phyloP scores from a whole-genome alignment of 139 green algal genomes.

The Picocystis salinarum region DNA sequence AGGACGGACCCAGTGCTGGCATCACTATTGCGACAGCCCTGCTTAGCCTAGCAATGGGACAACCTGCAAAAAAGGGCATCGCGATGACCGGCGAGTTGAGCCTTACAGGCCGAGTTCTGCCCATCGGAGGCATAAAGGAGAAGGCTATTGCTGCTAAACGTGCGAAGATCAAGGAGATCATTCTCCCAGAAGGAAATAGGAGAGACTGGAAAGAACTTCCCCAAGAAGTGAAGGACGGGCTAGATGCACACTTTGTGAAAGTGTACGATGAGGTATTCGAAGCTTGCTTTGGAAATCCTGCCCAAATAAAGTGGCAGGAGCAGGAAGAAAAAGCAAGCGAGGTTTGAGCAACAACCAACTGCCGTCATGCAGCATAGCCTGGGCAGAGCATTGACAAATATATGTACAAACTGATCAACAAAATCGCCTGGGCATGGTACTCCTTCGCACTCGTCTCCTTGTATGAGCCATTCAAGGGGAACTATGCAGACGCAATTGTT shows the following conservation, averaged over 20 bases:
- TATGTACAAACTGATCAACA: too few relatives aligned
- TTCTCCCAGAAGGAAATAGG: slow-evolving; percentile 80
- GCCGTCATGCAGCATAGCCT: too few relatives aligned
- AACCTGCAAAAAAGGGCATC: slow-evolving; percentile 41
- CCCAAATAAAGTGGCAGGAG: too few relatives aligned
- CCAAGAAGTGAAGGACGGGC: slow-evolving; percentile 16
- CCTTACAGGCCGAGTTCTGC: slow-evolving; percentile 78
- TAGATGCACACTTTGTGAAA: slow-evolving; percentile 66
- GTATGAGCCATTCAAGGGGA: too few relatives aligned
- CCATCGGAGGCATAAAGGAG: slow-evolving; percentile 84
- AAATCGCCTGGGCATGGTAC: too few relatives aligned
- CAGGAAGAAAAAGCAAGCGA: too few relatives aligned
- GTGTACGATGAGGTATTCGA: slow-evolving; percentile 67
- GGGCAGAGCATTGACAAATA: too few relatives aligned
- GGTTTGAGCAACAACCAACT: too few relatives aligned
- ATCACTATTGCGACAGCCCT: slow-evolving; percentile 83
- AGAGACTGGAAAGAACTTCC: slow-evolving; percentile 86
- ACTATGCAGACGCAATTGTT: too few relatives aligned
- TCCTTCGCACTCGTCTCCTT: too few relatives aligned
- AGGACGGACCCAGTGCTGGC: slow-evolving; percentile 76
- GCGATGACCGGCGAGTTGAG: slow-evolving; percentile 92
- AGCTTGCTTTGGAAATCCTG: not conserved
- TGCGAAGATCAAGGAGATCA: slow-evolving; percentile 34
- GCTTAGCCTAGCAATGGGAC: slow-evolving; percentile 61
- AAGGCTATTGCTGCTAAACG: slow-evolving; percentile 70